Evolutionary conservation across 352 stramenopile species (phyloP), one percentile per base, ranked within the genome.

Genomic region (Pythium brachiatum): DNA sequence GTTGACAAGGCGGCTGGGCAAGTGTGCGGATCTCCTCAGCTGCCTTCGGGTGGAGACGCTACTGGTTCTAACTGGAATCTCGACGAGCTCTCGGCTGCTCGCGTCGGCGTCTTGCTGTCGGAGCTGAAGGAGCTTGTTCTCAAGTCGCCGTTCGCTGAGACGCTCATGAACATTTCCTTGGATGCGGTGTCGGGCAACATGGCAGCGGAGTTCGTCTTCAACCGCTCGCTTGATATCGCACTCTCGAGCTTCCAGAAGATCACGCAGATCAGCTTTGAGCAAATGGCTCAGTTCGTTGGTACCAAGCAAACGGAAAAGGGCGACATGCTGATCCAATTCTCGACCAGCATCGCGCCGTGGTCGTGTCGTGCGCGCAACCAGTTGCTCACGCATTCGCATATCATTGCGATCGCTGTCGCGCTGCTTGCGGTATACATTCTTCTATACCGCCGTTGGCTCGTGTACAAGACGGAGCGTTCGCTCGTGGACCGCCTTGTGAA

Each of bases 401-500:
- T 80, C 3, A 81, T 90, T 31, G 60, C 44, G 7, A 29, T 75
- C 6, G 71, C 75, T 1, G 60, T 68, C 34, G 36, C 12, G 12
- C 2, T 58, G 25, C 61, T 86, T 3, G 53, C 67, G 5, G 34
- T 82, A 15, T 60, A 50, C 0, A 74, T 72, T 21, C 18, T 74
- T 6, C 26, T 63, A 1, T 82, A 83, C 32, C 60, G 71, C 25
- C 67, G 74, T 11, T 74, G 75, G 27, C 51, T 71, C 16, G 36
- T 87, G n/a, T 73, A 72, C 25, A 77, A 76, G 20, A 75, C 73
- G 20, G 72, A 87, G 62, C 72, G 72, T 7, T 63, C 75, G 50
- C 57, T 91, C 6, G 64, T 86, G 7, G 79, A 89, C 58, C 77
- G 81, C 0, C 77, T 89, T 23, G 74, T 88, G 25, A 89, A 87